Evolutionary conservation across 805 yeast genomes (phyloP).

Genomic region (Teunomyces kruisii): DNA sequence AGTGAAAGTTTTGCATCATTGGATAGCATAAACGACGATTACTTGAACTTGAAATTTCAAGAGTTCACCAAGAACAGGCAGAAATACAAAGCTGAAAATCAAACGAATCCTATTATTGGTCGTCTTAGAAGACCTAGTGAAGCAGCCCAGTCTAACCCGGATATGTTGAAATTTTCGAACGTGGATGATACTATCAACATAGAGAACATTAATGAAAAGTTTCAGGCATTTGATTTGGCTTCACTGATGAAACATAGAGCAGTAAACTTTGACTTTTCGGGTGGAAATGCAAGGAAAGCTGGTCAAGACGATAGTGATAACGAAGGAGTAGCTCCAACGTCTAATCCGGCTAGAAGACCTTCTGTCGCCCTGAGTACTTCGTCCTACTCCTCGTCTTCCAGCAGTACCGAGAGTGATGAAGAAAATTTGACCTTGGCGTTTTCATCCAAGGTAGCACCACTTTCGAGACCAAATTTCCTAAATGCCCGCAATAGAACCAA

Average conservation of each 20-base stretch:
- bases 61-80: constrained; percentile 24
- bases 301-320: constrained; percentile 9
- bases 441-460: constrained; percentile 38
- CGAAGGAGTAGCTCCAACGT: constrained; percentile 24
- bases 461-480: constrained; percentile 34
- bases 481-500: constrained; percentile 34
- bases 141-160: constrained; percentile 11
- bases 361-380: constrained; percentile 13
- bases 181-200: not conserved
- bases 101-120: constrained; percentile 4
- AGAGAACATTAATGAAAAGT: constrained; percentile 30
- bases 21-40: constrained; percentile 66
- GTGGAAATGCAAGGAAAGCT: not conserved
- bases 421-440: constrained; percentile 47
- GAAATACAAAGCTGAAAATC: constrained; percentile 12
- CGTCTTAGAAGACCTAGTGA: constrained; percentile 5
- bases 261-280: constrained; percentile 2
- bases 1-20: constrained; percentile 78
- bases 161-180: not conserved
- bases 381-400: constrained; percentile 12
- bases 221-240: constrained; percentile 35
- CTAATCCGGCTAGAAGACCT: constrained; percentile 4
- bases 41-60: constrained; percentile 39
- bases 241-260: constrained; percentile 32
- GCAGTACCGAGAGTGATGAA: constrained; percentile 29